A percentile compares a stretch with the other conserved stretches of the same genome.
These are phyloP conservation scores for Lentinula lateritia DNA, from an alignment of 768 basidiomycete species.

Conservation along the genomic window DNA sequence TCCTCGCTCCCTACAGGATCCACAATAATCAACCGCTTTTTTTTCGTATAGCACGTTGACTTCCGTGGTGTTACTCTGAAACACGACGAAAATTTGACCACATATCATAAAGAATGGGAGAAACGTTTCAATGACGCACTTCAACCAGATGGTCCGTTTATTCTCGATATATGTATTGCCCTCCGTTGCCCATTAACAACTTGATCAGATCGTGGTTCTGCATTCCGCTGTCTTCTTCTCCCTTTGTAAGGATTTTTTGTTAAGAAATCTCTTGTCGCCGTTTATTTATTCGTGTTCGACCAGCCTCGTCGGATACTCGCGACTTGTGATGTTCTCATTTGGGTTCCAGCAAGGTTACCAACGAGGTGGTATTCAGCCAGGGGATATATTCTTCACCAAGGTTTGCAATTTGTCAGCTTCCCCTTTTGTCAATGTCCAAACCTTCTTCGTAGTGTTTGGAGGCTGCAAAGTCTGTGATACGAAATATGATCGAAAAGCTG, in stretches of 20 bases:
- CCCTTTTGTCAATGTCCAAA: background rate
- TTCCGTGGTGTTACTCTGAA: conserved; percentile 58
- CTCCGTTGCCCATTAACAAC: conserved; percentile 4
- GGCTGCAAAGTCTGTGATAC: conserved; percentile 62
- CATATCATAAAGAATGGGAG: conserved; percentile 65
- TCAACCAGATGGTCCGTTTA: conserved; percentile 44
- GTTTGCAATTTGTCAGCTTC: conserved; percentile 26
- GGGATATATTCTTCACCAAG: conserved; percentile 64
- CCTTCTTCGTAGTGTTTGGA: conserved; percentile 50
- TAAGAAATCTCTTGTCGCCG: background rate
- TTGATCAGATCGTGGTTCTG: conserved; percentile 46
- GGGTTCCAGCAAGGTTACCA: conserved; percentile 81
- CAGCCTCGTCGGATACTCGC: conserved; percentile 71
- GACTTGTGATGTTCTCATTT: conserved; percentile 83
- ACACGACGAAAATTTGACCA: conserved; percentile 53
- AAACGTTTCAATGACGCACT: conserved; percentile 53
- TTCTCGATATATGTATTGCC: background rate
- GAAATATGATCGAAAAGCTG: conserved; percentile 57
- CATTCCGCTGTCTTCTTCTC: conserved; percentile 59
- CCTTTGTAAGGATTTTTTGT: conserved; percentile 48
- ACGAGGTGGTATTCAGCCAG: conserved; percentile 59
- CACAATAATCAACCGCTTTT: background rate
- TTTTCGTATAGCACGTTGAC: conserved; percentile 51
- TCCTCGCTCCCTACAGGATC: background rate
- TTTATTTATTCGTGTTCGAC: background rate